Percentiles rank a stretch among this genome's conserved stretches.
Evolutionary conservation across 2,329 filamentous ascomycete species (phyloP).

Genomic region (Amylocarpus encephaloides): DNA sequence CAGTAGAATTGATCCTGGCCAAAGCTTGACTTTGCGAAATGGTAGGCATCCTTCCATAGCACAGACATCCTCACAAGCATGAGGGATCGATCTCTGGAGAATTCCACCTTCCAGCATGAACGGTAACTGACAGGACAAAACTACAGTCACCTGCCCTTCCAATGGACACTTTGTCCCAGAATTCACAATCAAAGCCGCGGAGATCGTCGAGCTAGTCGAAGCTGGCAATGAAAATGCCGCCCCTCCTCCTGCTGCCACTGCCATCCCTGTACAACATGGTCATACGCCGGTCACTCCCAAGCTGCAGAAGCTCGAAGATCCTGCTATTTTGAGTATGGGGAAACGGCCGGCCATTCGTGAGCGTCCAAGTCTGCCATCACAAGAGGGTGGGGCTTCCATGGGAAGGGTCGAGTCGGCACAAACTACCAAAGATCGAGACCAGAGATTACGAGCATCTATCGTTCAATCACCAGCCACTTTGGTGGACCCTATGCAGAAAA

Average conservation of each 20-base stretch:
- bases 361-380: slow-evolving; percentile 16
- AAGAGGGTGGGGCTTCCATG: slow-evolving; percentile 31
- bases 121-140: slow-evolving; percentile 1
- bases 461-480: slow-evolving; percentile 30
- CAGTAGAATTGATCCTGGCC: slow-evolving; percentile 30
- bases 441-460: background rate
- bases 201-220: slow-evolving; percentile 31
- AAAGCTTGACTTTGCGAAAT: slow-evolving; percentile 31
- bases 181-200: slow-evolving; percentile 29
- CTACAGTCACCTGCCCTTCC: slow-evolving; percentile 26
- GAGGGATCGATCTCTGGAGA: too few relatives aligned
- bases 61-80: background rate
- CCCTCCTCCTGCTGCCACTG: slow-evolving; percentile 6
- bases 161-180: slow-evolving; percentile 30
- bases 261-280: background rate
- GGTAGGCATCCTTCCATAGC: slow-evolving; percentile 18
- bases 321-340: slow-evolving; percentile 32
- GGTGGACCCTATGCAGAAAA: slow-evolving; percentile 39
- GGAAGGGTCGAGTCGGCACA: slow-evolving; percentile 21
- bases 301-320: slow-evolving; percentile 27
- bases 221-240: slow-evolving; percentile 25
- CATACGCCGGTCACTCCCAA: slow-evolving; percentile 6
- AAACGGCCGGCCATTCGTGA: slow-evolving; percentile 30
- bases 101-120: background rate
- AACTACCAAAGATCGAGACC: slow-evolving; percentile 20